Evolutionary conservation across 768 basidiomycete species (phyloP).

Genomic region (Trametes cinnabarina): DNA sequence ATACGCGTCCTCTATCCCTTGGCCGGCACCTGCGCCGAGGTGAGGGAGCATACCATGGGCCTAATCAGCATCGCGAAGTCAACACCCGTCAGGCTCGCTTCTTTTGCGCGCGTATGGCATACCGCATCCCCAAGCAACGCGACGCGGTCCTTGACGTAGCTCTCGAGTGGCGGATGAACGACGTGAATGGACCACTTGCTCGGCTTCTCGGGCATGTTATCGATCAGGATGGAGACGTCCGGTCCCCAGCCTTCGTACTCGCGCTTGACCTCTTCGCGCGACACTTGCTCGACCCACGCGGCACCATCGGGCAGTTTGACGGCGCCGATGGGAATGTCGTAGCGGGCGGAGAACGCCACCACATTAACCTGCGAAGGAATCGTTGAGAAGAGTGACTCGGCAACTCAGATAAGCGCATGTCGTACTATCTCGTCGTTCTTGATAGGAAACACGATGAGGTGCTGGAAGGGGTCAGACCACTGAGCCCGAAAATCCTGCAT

Average conservation of each 20-base stretch:
- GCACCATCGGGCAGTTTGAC: conserved; percentile 3
- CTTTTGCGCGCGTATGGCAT: background rate
- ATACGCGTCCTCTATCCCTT: conserved; percentile 57
- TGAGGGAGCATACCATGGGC: conserved; percentile 61
- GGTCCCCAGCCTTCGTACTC: conserved; percentile 45
- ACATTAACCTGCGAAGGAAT: conserved; percentile 37
- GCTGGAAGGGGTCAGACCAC: conserved; percentile 32
- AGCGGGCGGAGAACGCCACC: conserved; percentile 41
- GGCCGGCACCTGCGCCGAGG: conserved; percentile 55
- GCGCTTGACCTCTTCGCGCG: conserved; percentile 41
- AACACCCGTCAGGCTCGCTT: background rate
- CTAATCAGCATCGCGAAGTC: background rate
- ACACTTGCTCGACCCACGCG: conserved; percentile 41
- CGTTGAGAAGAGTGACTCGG: background rate
- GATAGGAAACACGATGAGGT: conserved; percentile 53
- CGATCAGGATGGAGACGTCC: conserved; percentile 41
- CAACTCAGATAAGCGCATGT: too few species aligned
- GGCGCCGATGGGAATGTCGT: conserved; percentile 23
- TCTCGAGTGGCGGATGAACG: conserved; percentile 43
- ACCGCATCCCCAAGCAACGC: conserved; percentile 54
- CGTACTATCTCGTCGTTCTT: conserved; percentile 40
- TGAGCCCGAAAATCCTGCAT: background rate
- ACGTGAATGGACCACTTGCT: conserved; percentile 56
- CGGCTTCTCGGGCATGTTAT: conserved; percentile 41
- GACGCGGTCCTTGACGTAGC: conserved; percentile 43